Conservation (phyloP, 768 basidiomycete genomes). For the Lyophyllum semitale region DNA sequence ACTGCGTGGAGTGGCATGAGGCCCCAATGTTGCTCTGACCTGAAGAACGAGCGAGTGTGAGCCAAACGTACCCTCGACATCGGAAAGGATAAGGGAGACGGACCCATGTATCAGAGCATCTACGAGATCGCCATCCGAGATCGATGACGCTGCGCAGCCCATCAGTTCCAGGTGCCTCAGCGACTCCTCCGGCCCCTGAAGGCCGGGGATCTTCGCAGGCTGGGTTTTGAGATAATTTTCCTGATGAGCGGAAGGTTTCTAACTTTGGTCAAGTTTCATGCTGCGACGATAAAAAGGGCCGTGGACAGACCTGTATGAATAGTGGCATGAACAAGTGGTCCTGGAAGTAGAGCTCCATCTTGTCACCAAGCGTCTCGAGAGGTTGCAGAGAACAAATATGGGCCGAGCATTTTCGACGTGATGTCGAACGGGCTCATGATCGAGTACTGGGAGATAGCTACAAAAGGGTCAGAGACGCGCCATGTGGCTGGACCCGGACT, state of each 20-base stretch:
- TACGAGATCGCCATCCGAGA: slow-evolving; percentile 94
- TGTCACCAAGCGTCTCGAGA: slow-evolving; percentile 84
- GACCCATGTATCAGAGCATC: slow-evolving; percentile 94
- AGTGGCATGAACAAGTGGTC: slow-evolving; percentile 93
- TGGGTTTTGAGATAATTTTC: slow-evolving; percentile 94
- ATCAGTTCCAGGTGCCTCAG: slow-evolving; percentile 80
- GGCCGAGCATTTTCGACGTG: slow-evolving; percentile 86
- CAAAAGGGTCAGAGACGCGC: no score
- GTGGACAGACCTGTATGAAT: slow-evolving; percentile 77
- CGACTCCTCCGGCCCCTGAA: slow-evolving; percentile 61
- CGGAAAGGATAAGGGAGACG: slow-evolving; percentile 13
- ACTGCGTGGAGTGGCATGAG: slow-evolving; percentile 94
- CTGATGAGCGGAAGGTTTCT: slow-evolving; percentile 38
- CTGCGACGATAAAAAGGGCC: background rate
- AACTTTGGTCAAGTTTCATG: background rate
- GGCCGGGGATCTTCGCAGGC: slow-evolving; percentile 59
- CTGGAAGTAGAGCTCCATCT: slow-evolving; percentile 96
- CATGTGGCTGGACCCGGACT: no score
- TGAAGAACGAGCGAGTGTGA: slow-evolving; percentile 29
- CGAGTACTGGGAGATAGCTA: no score
- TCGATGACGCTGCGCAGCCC: slow-evolving; percentile 86
- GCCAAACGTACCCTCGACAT: background rate
- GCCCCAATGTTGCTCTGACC: slow-evolving; percentile 94
- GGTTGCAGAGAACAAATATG: slow-evolving; percentile 85
- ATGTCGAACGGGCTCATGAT: slow-evolving; percentile 93